phyloP scores from a whole-genome alignment of 192 early-diverging fungal species.

The Coemansia aciculifera region DNA sequence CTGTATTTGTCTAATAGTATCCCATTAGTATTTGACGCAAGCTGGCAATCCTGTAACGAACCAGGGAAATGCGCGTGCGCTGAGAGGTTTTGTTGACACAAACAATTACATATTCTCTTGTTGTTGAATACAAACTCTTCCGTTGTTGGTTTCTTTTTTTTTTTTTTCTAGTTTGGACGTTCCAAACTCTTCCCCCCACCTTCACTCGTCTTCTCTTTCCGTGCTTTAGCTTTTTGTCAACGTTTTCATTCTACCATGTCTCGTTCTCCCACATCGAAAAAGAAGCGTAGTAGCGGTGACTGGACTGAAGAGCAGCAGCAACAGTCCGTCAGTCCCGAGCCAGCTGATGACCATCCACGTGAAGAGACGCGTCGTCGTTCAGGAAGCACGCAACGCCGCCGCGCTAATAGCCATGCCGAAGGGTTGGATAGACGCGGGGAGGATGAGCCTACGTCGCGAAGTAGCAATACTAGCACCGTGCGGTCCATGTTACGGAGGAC shows the following conservation, averaged over 20 bases:
- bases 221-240: not conserved
- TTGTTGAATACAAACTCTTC: not conserved
- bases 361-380: not conserved
- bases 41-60: not conserved
- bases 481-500: conserved; percentile 1
- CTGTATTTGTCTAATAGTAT: not conserved
- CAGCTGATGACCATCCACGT: not conserved
- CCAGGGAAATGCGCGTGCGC: not conserved
- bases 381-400: not conserved
- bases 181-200: too few relatives aligned
- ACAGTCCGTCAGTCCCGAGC: conserved; percentile 1
- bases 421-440: not conserved
- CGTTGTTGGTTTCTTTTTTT: not conserved
- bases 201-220: not conserved
- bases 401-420: not conserved
- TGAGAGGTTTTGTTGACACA: not conserved
- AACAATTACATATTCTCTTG: not conserved
- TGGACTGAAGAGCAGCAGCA: not conserved
- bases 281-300: conserved; percentile 5
- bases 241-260: not conserved
- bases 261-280: not conserved
- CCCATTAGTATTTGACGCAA: not conserved
- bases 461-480: conserved; percentile 2
- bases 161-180: not conserved
- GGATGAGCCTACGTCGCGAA: conserved; percentile 1